Base-by-base conservation (phyloP, 176 grass and related monocot genomes). In the Urochloa ruziziensis region DNA sequence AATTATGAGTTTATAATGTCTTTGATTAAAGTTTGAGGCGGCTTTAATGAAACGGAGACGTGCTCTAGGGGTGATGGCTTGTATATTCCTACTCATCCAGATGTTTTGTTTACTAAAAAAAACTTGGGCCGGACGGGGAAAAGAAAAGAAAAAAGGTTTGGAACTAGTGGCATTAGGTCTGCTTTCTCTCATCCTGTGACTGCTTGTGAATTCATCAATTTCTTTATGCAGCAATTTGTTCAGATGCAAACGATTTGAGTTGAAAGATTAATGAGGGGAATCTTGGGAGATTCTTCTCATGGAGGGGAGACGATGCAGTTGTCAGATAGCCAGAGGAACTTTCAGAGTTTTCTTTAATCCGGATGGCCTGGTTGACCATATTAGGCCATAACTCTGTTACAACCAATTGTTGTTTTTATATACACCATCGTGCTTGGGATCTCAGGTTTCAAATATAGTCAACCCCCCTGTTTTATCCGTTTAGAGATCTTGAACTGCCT, bases 201-300 rank as follows among this genome's bases (percentile, higher is more conserved):
- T 57, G 29, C 23, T 17, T 64, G 33, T 66, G 13, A 61, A 58
- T 29, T 32, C 0, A 24, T 29, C 24, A 9, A 21, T 53, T 66
- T 86, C 35, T 89, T 29, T 73, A 65, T 46, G 56, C 19, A 49
- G 0, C 19, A 21, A 19, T 62, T 42, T 80, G 39, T 24, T 67
- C 69, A 14, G 51, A 75, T 69, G 81, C 75, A 59, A 84, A 75
- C 37, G 67, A 75, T 80, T 70, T 53, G 5, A 58, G 67, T 75
- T 68, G 40, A 15, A 17, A 39, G 17, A 49, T 64, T 74, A 30
- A n/a, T 19, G 7, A 5, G 42, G 6, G 21, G 48, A 40, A 40
- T 56, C 33, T 43, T 54, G 14, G 43, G 39, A 84, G 87, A 84
- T 89, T 67, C 59, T 47, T 74, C 27, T 25, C 27, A 21, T 4